Percentiles rank a stretch among this genome's conserved stretches.
Evolutionary conservation across 768 basidiomycete genomes (phyloP).

Genomic region (Leccinellum rugosiceps): DNA sequence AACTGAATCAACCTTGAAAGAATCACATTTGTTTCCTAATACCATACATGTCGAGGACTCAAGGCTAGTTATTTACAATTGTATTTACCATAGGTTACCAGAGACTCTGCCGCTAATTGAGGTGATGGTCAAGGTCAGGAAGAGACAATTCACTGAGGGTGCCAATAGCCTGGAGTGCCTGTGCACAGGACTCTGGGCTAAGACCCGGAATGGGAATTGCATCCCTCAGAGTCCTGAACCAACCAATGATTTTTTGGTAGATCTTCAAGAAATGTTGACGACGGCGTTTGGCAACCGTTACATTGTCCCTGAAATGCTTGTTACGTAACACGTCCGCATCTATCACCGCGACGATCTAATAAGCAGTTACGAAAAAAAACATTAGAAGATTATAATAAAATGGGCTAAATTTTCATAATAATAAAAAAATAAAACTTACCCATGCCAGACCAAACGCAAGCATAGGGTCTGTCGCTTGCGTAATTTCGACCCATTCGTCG

Average conservation of each 20-base stretch:
- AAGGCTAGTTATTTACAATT: too few species aligned
- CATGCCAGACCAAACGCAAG: neutral
- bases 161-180: too few species aligned
- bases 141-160: too few species aligned
- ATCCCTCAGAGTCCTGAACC: neutral
- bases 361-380: neutral
- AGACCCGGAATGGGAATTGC: too few species aligned
- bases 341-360: neutral
- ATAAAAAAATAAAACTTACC: neutral
- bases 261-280: neutral
- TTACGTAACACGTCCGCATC: neutral
- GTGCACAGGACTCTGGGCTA: too few species aligned
- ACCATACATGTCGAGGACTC: too few species aligned
- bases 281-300: neutral
- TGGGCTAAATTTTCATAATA: neutral
- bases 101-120: too few species aligned
- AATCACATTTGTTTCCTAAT: neutral
- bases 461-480: too few species aligned
- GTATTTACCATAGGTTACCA: too few species aligned
- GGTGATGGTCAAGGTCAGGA: too few species aligned
- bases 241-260: neutral
- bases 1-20: too few species aligned
- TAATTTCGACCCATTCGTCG: neutral
- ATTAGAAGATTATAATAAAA: neutral
- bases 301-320: neutral